phyloP scores from a whole-genome alignment of 2,329 filamentous ascomycete species.

The Fusarium sp. region DNA sequence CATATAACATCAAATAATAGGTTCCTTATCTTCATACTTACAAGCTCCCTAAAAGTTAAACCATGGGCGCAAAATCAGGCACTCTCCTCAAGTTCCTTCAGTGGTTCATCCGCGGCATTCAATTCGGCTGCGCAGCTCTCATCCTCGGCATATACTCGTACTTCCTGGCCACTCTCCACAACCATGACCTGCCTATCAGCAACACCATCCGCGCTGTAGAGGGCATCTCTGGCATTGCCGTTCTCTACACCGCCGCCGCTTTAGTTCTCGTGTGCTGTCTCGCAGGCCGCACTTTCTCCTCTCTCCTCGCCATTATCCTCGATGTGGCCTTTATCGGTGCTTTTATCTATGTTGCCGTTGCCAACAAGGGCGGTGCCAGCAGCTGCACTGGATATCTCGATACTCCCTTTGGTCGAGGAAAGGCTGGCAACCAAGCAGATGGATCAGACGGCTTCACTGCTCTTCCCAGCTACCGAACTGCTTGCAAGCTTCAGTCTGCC shows the following conservation, averaged over 20 bases:
- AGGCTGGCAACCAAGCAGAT: slow-evolving; percentile 64
- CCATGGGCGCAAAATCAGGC: slow-evolving; percentile 51
- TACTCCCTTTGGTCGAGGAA: slow-evolving; percentile 77
- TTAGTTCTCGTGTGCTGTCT: slow-evolving; percentile 82
- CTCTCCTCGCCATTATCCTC: slow-evolving; percentile 78
- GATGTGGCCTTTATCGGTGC: slow-evolving; percentile 81
- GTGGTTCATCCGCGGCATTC: slow-evolving; percentile 78
- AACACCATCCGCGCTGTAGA: slow-evolving; percentile 79
- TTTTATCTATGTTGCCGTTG: slow-evolving; percentile 85
- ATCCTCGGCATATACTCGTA: slow-evolving; percentile 86
- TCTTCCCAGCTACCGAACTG: slow-evolving; percentile 63
- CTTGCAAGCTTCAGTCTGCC: slow-evolving; percentile 82
- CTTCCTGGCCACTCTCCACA: slow-evolving; percentile 80
- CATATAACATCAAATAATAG: no score
- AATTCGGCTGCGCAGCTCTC: slow-evolving; percentile 79
- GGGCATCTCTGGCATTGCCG: slow-evolving; percentile 80
- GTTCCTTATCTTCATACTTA: slow-evolving; percentile 2
- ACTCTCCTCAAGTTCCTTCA: slow-evolving; percentile 76
- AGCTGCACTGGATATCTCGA: slow-evolving; percentile 72
- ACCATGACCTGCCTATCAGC: slow-evolving; percentile 73
- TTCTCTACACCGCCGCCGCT: slow-evolving; percentile 80
- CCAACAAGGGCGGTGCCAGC: slow-evolving; percentile 76
- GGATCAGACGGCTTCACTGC: slow-evolving; percentile 61
- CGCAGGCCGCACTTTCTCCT: slow-evolving; percentile 79
- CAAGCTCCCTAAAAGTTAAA: slow-evolving; percentile 1